phyloP scores from a whole-genome alignment of 192 early-diverging fungal species.

The Oehlia diaphana region DNA sequence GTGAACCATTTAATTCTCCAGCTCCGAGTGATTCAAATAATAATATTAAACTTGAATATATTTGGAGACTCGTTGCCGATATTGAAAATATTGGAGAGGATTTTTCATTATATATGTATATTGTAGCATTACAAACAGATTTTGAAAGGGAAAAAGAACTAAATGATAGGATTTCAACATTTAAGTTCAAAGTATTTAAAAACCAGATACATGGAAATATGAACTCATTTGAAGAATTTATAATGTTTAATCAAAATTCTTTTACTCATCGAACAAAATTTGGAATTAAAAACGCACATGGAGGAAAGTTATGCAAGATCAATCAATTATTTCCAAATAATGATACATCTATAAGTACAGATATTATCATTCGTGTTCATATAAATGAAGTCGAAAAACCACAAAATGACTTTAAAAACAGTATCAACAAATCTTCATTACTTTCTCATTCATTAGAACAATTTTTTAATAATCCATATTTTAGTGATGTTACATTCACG shows the following conservation, averaged over 20 bases:
- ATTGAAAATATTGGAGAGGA: not conserved
- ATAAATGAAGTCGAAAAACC: too few relatives aligned
- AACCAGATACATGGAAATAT: not conserved
- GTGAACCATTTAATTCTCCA: not conserved
- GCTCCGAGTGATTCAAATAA: not conserved
- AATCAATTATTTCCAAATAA: not conserved
- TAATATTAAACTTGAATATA: not conserved
- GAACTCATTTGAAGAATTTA: not conserved
- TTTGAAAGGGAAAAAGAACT: not conserved
- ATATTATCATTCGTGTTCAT: too few relatives aligned
- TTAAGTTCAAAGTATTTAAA: not conserved
- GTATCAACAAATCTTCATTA: not conserved
- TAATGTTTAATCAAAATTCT: not conserved
- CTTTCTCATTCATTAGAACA: not conserved
- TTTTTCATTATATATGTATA: not conserved
- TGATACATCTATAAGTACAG: not conserved
- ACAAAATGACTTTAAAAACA: too few relatives aligned
- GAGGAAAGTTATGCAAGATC: not conserved
- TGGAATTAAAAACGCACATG: not conserved
- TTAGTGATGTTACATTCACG: not conserved
- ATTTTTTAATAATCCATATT: slow-evolving; percentile 2
- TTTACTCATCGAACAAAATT: not conserved
- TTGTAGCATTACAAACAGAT: not conserved
- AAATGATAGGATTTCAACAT: not conserved
- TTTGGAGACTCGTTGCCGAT: not conserved